Percentiles rank a stretch among this genome's conserved stretches.
Conservation (phyloP, 768 basidiomycete species). For the Tephrocybe sp. region DNA sequence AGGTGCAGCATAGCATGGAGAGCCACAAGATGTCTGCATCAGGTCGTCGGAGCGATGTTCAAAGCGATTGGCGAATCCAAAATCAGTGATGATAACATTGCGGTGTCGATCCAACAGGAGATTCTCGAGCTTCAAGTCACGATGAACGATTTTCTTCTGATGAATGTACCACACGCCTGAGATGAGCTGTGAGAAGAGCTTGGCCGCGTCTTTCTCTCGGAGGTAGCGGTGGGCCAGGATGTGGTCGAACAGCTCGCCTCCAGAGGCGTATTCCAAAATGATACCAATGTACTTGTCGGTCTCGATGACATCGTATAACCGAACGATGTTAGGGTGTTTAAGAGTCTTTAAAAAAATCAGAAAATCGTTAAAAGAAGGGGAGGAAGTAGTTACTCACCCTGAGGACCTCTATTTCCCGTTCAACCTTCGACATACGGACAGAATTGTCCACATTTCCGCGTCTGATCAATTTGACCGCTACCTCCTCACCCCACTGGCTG, state of each 20-base stretch:
- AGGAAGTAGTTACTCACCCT: slow-evolving; percentile 55
- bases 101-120: slow-evolving; percentile 94
- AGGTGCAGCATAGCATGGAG: slow-evolving; percentile 97
- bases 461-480: slow-evolving; percentile 97
- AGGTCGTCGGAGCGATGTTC: slow-evolving; percentile 91
- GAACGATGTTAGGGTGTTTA: slow-evolving; percentile 97
- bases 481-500: slow-evolving; percentile 91
- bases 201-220: slow-evolving; percentile 90
- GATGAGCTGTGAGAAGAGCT: slow-evolving; percentile 96
- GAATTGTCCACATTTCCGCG: slow-evolving; percentile 87
- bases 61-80: slow-evolving; percentile 98
- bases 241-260: slow-evolving; percentile 98
- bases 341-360: slow-evolving; percentile 57
- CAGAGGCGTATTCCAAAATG: slow-evolving; percentile 97
- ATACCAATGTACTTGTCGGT: slow-evolving; percentile 99
- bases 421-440: slow-evolving; percentile 91
- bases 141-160: slow-evolving; percentile 98
- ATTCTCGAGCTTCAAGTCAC: slow-evolving; percentile 98
- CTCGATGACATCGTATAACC: slow-evolving; percentile 97
- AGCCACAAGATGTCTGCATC: slow-evolving; percentile 98
- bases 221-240: slow-evolving; percentile 97
- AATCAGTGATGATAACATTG: slow-evolving; percentile 99
- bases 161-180: slow-evolving; percentile 99
- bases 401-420: slow-evolving; percentile 96
- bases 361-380: slow-evolving; percentile 1